A percentile compares a stretch with the other conserved stretches of the same genome.
Evolutionary conservation across 2,329 filamentous ascomycete species (phyloP).

Genomic region (Aspergillus felis): DNA sequence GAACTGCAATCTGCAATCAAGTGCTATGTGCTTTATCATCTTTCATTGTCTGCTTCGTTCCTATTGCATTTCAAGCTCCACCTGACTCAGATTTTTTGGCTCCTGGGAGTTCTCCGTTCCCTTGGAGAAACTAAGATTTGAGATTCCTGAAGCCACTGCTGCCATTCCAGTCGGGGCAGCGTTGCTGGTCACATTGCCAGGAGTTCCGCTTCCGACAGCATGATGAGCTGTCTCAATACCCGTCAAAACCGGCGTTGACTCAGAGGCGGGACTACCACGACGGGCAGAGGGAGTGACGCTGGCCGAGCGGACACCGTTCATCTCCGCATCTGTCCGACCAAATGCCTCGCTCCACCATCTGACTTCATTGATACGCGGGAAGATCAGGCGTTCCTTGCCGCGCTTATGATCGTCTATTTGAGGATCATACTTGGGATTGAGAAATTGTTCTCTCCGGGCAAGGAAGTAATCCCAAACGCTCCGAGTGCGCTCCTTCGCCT

Average conservation of each 20-base stretch:
- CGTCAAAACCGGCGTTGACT: slow-evolving; percentile 52
- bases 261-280: slow-evolving; percentile 20
- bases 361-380: slow-evolving; percentile 72
- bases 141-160: slow-evolving; percentile 44
- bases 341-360: slow-evolving; percentile 93
- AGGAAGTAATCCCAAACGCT: slow-evolving; percentile 98
- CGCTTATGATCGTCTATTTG: slow-evolving; percentile 72
- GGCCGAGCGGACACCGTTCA: slow-evolving; percentile 68
- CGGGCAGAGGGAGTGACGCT: slow-evolving; percentile 43
- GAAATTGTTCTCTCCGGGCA: slow-evolving; percentile 72
- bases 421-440: slow-evolving; percentile 74
- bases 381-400: slow-evolving; percentile 76
- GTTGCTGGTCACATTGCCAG: slow-evolving; percentile 25
- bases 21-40: not conserved
- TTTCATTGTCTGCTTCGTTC: slow-evolving; percentile 1
- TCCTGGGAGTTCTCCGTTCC: slow-evolving; percentile 26
- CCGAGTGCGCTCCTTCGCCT: slow-evolving; percentile 66
- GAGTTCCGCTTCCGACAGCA: slow-evolving; percentile 45
- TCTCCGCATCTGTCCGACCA: slow-evolving; percentile 80
- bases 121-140: slow-evolving; percentile 40
- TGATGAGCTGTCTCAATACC: slow-evolving; percentile 58
- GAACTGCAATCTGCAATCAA: not conserved
- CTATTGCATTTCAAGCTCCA: slow-evolving; percentile 53
- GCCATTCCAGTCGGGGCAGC: slow-evolving; percentile 34
- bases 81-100: slow-evolving; percentile 25